These are phyloP conservation scores for Kuraishia borneana DNA, from an alignment of 805 yeast species.

Conservation along the genomic window DNA sequence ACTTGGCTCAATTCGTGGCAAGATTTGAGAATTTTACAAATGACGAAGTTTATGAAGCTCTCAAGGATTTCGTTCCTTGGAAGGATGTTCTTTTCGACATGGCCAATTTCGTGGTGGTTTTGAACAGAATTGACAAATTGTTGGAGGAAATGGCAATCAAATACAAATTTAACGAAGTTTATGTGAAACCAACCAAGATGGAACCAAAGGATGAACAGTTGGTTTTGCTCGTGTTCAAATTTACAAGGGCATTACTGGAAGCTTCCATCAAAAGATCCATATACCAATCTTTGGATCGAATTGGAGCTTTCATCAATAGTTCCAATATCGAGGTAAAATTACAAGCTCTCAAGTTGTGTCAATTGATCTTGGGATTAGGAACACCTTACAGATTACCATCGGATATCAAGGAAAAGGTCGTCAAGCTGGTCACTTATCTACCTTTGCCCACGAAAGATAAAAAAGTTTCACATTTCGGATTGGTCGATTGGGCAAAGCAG, in stretches of 20 bases:
- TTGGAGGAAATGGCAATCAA: conserved; percentile 41
- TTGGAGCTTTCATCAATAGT: conserved; percentile 46
- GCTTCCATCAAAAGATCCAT: conserved; percentile 58
- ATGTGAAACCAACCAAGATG: conserved; percentile 35
- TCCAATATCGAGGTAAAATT: conserved; percentile 50
- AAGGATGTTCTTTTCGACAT: conserved; percentile 24
- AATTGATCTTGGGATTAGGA: neutral
- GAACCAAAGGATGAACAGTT: conserved; percentile 31
- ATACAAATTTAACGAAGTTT: conserved; percentile 37
- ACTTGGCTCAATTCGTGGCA: no score
- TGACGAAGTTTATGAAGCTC: no score
- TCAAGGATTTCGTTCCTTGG: neutral
- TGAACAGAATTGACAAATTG: conserved; percentile 66
- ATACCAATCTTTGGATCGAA: conserved; percentile 54
- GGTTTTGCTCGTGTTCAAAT: conserved; percentile 42
- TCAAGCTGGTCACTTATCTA: conserved; percentile 35
- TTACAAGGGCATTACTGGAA: conserved; percentile 52
- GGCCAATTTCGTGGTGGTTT: conserved; percentile 63
- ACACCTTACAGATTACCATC: conserved; percentile 19
- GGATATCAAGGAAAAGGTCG: conserved; percentile 29
- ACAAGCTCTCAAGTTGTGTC: conserved; percentile 34
- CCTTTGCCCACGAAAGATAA: conserved; percentile 25
- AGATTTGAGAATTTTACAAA: no score
- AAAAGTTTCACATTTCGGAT: conserved; percentile 10
- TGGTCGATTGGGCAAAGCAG: conserved; percentile 16